phyloP scores from a whole-genome alignment of 148 eudicot species.

The Persicaria tinctoria region DNA sequence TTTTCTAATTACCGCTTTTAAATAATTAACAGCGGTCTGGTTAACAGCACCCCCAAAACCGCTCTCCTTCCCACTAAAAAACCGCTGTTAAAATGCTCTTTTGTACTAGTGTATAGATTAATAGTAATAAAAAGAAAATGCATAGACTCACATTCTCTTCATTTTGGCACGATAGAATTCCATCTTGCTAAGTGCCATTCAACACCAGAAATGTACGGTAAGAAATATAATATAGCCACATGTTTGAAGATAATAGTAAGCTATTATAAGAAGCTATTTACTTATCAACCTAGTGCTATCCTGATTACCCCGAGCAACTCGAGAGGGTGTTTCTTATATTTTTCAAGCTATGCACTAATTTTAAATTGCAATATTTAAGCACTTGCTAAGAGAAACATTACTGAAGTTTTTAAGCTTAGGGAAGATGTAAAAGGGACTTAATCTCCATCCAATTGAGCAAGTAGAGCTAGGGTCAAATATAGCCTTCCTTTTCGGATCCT shows the following conservation, averaged over 20 bases:
- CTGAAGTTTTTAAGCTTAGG: neutral
- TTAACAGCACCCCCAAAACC: too few relatives aligned
- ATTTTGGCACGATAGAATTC: too few relatives aligned
- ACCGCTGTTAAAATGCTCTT: too few relatives aligned
- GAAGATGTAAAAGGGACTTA: conserved; percentile 30
- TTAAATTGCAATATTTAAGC: neutral
- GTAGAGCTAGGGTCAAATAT: conserved; percentile 59
- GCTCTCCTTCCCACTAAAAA: too few relatives aligned
- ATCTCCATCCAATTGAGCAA: conserved; percentile 92
- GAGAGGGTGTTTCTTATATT: too few relatives aligned
- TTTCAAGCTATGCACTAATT: neutral
- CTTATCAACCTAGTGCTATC: too few relatives aligned
- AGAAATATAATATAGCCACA: neutral
- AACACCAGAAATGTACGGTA: neutral
- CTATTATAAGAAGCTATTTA: neutral
- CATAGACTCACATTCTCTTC: too few relatives aligned
- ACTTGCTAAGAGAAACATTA: neutral
- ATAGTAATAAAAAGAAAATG: too few relatives aligned
- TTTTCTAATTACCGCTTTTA: too few relatives aligned
- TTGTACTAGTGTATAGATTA: too few relatives aligned
- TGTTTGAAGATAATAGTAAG: neutral
- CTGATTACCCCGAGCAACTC: too few relatives aligned
- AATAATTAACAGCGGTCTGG: too few relatives aligned
- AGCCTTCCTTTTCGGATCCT: conserved; percentile 81
- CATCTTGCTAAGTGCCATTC: neutral